Evolutionary conservation across 768 basidiomycete species (phyloP).

Genomic region (Rubroboletus pulcherrimus): DNA sequence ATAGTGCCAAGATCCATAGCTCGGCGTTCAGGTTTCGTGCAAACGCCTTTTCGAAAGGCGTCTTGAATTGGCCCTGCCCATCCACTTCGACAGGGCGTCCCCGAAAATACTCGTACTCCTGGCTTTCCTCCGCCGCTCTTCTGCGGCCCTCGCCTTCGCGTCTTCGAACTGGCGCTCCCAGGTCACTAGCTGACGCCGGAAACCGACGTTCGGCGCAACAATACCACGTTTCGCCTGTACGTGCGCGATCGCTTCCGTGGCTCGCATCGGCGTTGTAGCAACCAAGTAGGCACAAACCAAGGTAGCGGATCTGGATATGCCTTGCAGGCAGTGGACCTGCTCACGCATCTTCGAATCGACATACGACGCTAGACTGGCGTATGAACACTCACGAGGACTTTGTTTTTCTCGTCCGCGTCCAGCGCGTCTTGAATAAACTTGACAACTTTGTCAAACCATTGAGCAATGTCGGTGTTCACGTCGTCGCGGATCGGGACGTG

Average conservation of each 20-base stretch:
- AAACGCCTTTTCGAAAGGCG: background rate
- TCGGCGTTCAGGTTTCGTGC: background rate
- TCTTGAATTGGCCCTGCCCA: constrained; percentile 4
- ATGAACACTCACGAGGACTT: constrained; percentile 44
- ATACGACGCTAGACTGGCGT: background rate
- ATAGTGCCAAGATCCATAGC: background rate
- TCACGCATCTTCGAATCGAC: background rate
- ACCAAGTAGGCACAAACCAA: constrained; percentile 72
- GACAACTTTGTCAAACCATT: constrained; percentile 47
- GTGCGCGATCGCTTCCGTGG: constrained; percentile 51
- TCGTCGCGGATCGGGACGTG: constrained; percentile 51
- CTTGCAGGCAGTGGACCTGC: constrained; percentile 76
- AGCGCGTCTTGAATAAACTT: constrained; percentile 51
- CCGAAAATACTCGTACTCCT: constrained; percentile 1
- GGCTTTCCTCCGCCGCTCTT: constrained; percentile 14
- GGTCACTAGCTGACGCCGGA: constrained; percentile 51
- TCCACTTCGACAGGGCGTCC: constrained; percentile 17
- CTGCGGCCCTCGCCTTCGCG: constrained; percentile 16
- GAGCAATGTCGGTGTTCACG: constrained; percentile 38
- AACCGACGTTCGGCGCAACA: constrained; percentile 64
- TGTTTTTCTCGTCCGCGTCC: constrained; percentile 37
- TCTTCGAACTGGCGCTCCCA: constrained; percentile 34
- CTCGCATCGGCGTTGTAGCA: constrained; percentile 47
- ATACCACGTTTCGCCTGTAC: constrained; percentile 56
- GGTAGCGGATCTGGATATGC: constrained; percentile 72